Conservation (phyloP, 495 filamentous ascomycete genomes). For the Penicillium riverlandense region DNA sequence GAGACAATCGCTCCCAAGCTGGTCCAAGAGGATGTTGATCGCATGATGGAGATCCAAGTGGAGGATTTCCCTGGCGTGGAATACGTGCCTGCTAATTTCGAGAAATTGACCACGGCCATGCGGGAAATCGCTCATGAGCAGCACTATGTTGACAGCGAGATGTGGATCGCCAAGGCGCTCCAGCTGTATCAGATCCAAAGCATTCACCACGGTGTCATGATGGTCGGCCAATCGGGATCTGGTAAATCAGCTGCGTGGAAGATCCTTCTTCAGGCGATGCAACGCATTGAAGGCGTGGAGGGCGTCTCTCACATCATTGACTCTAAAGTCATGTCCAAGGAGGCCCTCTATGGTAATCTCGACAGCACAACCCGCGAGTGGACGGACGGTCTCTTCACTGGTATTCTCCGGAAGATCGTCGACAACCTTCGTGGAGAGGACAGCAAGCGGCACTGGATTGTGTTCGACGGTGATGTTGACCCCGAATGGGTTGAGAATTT, state of each 20-base stretch:
- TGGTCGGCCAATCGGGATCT: conserved; percentile 92
- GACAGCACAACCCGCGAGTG: conserved; percentile 97
- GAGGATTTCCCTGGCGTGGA: conserved; percentile 87
- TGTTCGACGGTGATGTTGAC: conserved; percentile 98
- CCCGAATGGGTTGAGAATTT: conserved; percentile 99
- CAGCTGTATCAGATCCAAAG: conserved; percentile 96
- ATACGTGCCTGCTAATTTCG: conserved; percentile 83
- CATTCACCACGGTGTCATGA: conserved; percentile 99
- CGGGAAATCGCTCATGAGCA: conserved; percentile 71
- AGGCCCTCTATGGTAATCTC: conserved; percentile 87
- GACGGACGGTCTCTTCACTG: conserved; percentile 97
- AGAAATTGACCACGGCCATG: conserved; percentile 72
- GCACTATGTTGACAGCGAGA: conserved; percentile 79
- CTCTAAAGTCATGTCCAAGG: conserved; percentile 99
- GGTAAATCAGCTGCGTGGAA: conserved; percentile 96
- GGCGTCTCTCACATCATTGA: conserved; percentile 97
- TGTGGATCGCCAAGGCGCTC: conserved; percentile 93
- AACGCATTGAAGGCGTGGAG: conserved; percentile 83
- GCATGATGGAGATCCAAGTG: conserved; percentile 76
- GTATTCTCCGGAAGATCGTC: conserved; percentile 95
- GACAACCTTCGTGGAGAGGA: conserved; percentile 98
- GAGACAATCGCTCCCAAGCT: conserved; percentile 98
- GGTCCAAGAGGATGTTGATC: conserved; percentile 80
- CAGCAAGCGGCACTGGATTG: conserved; percentile 95
- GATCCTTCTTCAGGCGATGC: conserved; percentile 85